Evolutionary conservation across 768 basidiomycete species (phyloP).

Genomic region (Bullera alba): DNA sequence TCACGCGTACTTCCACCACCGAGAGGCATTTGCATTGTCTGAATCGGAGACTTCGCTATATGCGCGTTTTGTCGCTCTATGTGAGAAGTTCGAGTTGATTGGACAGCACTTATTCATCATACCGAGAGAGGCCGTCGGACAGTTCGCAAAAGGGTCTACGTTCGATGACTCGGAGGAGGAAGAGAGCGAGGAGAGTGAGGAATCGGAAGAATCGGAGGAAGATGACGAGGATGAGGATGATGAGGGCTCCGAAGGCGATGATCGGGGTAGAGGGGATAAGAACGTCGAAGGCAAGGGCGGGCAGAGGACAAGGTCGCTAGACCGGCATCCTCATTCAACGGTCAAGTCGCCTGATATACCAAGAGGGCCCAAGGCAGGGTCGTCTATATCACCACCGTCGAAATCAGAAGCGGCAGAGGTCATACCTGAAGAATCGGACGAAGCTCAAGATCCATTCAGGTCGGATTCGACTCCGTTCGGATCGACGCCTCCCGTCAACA

Average conservation of each 20-base stretch:
- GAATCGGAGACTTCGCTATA: constrained; percentile 79
- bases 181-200: constrained; percentile 15
- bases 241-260: constrained; percentile 15
- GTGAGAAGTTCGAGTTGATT: constrained; percentile 71
- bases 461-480: no score
- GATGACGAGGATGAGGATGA: constrained; percentile 20
- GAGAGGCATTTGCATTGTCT: constrained; percentile 66
- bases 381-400: no score
- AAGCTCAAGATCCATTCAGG: no score
- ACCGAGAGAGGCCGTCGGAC: constrained; percentile 15
- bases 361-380: no score
- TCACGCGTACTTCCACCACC: constrained; percentile 92
- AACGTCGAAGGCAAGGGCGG: constrained; percentile 5
- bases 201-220: constrained; percentile 17
- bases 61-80: constrained; percentile 78
- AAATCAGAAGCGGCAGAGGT: no score
- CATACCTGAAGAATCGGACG: no score
- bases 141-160: constrained; percentile 1
- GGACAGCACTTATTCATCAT: constrained; percentile 70
- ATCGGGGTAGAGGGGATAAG: constrained; percentile 6
- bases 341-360: no score
- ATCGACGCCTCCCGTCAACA: no score
- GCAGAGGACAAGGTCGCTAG: constrained; percentile 5
- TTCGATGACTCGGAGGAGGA: constrained; percentile 16
- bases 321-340: constrained; percentile 1